A percentile compares a stretch with the other conserved stretches of the same genome.
Conservation (phyloP, 2,329 filamentous ascomycete species). For the Botrytis medusae region DNA sequence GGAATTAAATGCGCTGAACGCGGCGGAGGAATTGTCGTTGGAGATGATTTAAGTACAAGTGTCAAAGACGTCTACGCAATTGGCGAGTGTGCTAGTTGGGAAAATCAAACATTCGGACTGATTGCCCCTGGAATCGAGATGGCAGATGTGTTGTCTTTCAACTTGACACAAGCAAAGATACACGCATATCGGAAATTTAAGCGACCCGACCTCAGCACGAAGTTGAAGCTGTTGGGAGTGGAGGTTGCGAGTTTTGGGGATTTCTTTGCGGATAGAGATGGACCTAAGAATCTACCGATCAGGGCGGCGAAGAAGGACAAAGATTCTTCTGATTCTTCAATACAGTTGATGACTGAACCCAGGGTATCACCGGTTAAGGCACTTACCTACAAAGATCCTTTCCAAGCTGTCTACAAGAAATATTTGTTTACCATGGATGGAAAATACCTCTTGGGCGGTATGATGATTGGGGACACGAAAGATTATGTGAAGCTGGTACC, state of each 20-base stretch:
- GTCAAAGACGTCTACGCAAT: constrained; percentile 76
- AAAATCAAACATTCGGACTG: constrained; percentile 81
- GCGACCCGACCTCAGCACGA: constrained; percentile 84
- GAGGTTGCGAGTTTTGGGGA: constrained; percentile 93
- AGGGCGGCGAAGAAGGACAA: constrained; percentile 50
- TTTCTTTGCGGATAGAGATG: constrained; percentile 87
- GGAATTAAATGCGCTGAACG: constrained; percentile 71
- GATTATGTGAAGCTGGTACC: constrained; percentile 89
- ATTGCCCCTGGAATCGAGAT: constrained; percentile 90
- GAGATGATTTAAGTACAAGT: constrained; percentile 66
- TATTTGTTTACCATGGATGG: constrained; percentile 88
- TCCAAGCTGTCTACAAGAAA: constrained; percentile 88
- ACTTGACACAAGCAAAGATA: constrained; percentile 77
- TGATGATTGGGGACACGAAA: constrained; percentile 93
- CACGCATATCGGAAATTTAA: constrained; percentile 72
- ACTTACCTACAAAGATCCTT: constrained; percentile 85
- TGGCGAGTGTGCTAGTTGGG: constrained; percentile 88
- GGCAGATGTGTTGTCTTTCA: constrained; percentile 89
- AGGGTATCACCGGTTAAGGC: constrained; percentile 70
- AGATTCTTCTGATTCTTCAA: constrained; percentile 42
- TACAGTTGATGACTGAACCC: constrained; percentile 54
- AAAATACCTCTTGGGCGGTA: constrained; percentile 87
- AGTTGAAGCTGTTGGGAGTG: constrained; percentile 84
- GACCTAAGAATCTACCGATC: constrained; percentile 71
- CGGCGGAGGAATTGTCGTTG: constrained; percentile 68